Conservation (phyloP, 768 basidiomycete genomes). For the Pholiota molesta region DNA sequence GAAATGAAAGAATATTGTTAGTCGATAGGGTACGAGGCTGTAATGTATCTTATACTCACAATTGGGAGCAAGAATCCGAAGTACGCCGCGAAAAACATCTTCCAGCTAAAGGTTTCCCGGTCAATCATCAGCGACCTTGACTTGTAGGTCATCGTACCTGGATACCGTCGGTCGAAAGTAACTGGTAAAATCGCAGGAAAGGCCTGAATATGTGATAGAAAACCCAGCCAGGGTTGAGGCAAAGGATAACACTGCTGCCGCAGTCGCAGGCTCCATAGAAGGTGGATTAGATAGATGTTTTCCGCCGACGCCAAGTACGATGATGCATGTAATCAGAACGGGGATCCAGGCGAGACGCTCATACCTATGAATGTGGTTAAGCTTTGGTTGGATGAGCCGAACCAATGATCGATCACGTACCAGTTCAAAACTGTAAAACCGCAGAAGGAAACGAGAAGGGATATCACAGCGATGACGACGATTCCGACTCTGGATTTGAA, state of each 20-base stretch:
- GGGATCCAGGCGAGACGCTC: conserved; percentile 81
- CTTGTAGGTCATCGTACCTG: conserved; percentile 37
- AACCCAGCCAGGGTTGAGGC: conserved; percentile 75
- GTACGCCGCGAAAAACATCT: conserved; percentile 70
- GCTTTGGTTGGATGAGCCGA: not conserved
- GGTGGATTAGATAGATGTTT: conserved; percentile 60
- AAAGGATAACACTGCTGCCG: conserved; percentile 60
- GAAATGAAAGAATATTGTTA: not conserved
- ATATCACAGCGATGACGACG: conserved; percentile 71
- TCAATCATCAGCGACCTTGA: not conserved
- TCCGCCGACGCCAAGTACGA: conserved; percentile 74
- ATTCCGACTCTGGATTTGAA: conserved; percentile 66
- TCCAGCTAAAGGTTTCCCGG: conserved; percentile 44
- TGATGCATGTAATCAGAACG: conserved; percentile 69
- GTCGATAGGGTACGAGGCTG: not conserved
- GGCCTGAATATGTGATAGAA: conserved; percentile 59
- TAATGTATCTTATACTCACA: conserved; percentile 20
- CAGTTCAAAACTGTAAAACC: conserved; percentile 54
- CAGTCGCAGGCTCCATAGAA: conserved; percentile 55
- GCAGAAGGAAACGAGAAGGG: conserved; percentile 66
- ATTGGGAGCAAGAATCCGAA: conserved; percentile 68
- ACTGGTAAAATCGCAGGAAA: conserved; percentile 76
- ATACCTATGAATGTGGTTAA: conserved; percentile 42
- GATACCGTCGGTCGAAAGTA: conserved; percentile 65
- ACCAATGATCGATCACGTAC: conserved; percentile 24